Base-by-base conservation (phyloP, 2,329 filamentous ascomycete genomes). In the Acephala macrosclerotiorum region DNA sequence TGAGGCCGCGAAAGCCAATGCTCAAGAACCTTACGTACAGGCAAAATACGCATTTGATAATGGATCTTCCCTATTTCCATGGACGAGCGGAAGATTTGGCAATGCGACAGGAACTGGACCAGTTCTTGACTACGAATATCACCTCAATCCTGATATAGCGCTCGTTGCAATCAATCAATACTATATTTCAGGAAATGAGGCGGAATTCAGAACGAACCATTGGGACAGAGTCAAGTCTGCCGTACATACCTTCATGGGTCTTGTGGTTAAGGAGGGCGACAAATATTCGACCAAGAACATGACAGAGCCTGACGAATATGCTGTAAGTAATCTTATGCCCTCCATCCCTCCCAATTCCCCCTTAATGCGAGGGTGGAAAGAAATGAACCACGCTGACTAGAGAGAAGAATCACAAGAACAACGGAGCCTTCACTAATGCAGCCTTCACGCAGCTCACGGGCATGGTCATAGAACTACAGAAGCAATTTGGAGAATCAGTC, bases 401-500 rank as follows among this genome's bases (percentile, higher is more conserved):
- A 68, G 66, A 69, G 67, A 14, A 40, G 55, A 38, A 8, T 38
- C 38, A 66, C 18, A 61, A 65, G 11, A 56, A 90, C 68, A 89
- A 89, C 38, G 86, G 87, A n/a, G 89, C 86, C 1, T 92, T 84
- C 71, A 91, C 89, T 0, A 89, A 75, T 58, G 72, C 74, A 6
- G 75, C 75, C 2, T 69, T 76, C 26, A 70, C 72, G 40, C 68
- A 73, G 47, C 65, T 75, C 51, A 72, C 91, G 61, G 77, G 80
- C 3, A 80, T 84, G 58, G 85, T 86, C 1, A 63, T 66, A 36
- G 51, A 25, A 4, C 58, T 61, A 22, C 64, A 67, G 22, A 40
- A 33, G 45, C 22, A 65, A 36, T 60, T 70, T 42, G 66, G 68
- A 16, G 36, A 63, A 16, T 16, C 29, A 5, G 49, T 66, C 49